Conservation (phyloP, 805 yeast genomes). For the Metschnikowia peoriensis region DNA sequence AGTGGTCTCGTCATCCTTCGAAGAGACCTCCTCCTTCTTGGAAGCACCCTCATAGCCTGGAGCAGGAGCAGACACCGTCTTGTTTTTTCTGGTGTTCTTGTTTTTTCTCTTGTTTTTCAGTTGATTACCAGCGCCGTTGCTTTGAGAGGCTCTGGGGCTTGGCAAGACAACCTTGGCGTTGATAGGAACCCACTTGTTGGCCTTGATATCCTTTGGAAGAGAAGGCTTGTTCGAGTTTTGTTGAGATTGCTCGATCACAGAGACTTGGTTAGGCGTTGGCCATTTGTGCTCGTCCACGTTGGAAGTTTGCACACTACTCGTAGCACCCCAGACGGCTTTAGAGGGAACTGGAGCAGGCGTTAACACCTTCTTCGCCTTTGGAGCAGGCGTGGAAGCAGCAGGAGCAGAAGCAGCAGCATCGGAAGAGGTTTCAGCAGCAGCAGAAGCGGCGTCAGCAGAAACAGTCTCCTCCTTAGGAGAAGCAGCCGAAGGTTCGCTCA, state of each 20-base stretch:
- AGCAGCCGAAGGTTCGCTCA: slow-evolving; percentile 2
- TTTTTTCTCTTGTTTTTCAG: slow-evolving; percentile 27
- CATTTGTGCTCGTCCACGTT: slow-evolving; percentile 42
- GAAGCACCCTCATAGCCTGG: slow-evolving; percentile 7
- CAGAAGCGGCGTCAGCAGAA: slow-evolving; percentile 4
- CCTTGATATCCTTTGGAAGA: slow-evolving; percentile 35
- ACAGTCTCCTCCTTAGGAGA: slow-evolving; percentile 5
- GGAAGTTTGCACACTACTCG: slow-evolving; percentile 17
- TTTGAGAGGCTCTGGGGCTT: slow-evolving; percentile 30
- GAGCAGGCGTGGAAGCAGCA: slow-evolving; percentile 8
- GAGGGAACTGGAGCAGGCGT: slow-evolving; percentile 48
- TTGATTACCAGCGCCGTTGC: slow-evolving; percentile 19
- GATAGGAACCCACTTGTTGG: slow-evolving; percentile 47
- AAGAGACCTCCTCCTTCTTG: slow-evolving; percentile 11
- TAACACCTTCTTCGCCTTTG: slow-evolving; percentile 31
- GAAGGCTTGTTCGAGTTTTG: slow-evolving; percentile 12
- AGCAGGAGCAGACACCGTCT: slow-evolving; percentile 9
- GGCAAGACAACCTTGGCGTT: slow-evolving; percentile 42
- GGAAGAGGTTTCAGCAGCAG: slow-evolving; percentile 5
- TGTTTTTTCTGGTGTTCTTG: slow-evolving; percentile 20
- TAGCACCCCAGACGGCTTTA: slow-evolving; percentile 42
- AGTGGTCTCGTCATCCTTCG: slow-evolving; percentile 11
- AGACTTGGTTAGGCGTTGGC: slow-evolving; percentile 42
- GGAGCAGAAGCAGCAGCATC: slow-evolving; percentile 7
- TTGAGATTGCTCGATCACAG: slow-evolving; percentile 18